phyloP scores from a whole-genome alignment of 2,329 filamentous ascomycete genomes.

The Claviceps sp. region DNA sequence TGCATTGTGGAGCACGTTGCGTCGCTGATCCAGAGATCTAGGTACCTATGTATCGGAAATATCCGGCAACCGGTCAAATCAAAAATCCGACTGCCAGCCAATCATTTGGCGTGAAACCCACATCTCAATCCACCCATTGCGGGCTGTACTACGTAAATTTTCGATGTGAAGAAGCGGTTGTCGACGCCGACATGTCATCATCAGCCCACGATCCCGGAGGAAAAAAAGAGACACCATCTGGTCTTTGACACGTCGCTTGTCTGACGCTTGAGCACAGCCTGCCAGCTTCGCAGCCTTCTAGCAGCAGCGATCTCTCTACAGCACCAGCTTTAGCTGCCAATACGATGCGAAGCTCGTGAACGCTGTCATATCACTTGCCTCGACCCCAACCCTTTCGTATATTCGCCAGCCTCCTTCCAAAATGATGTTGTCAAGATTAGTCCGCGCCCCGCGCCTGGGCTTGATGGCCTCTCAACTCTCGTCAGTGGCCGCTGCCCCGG shows the following conservation, averaged over 20 bases:
- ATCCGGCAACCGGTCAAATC: constrained; percentile 1
- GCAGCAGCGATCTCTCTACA: neutral
- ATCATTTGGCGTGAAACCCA: neutral
- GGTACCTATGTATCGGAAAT: too few species aligned
- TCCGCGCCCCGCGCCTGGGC: constrained; percentile 20
- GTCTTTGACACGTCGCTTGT: neutral
- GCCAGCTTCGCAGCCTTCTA: neutral
- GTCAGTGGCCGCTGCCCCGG: constrained; percentile 13
- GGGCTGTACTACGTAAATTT: constrained; percentile 1
- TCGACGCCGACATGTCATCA: constrained; percentile 1
- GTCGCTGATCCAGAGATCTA: neutral
- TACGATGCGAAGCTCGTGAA: constrained; percentile 3
- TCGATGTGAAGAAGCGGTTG: neutral
- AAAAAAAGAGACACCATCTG: neutral
- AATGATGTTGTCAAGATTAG: constrained; percentile 28
- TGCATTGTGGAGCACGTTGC: neutral
- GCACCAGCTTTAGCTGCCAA: neutral
- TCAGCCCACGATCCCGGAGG: neutral
- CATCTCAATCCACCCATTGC: neutral
- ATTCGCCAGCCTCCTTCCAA: neutral
- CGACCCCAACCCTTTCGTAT: neutral
- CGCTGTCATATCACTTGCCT: neutral
- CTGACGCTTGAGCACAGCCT: neutral
- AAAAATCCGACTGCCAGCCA: neutral
- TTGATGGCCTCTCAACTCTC: constrained; percentile 17